Evolutionary conservation across 139 green algal genomes (phyloP).

Genomic region (Zygnema cylindricum): DNA sequence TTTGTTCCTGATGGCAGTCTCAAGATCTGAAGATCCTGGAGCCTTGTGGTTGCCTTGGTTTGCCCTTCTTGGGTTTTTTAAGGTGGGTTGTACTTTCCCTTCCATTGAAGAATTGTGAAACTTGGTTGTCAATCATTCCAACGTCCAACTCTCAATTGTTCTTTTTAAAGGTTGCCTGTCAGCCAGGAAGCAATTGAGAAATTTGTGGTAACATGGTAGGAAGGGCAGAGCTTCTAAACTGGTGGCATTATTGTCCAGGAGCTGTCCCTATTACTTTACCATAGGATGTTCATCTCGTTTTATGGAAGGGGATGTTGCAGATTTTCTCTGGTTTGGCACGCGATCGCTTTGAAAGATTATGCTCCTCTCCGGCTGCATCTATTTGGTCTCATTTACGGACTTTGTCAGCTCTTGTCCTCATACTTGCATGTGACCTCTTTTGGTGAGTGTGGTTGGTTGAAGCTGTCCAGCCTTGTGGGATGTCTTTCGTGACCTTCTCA

Average conservation of each 20-base stretch:
- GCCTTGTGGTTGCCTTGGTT: conserved; percentile 9
- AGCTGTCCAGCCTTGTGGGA: too few species aligned
- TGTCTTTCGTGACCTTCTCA: too few species aligned
- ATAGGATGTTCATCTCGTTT: too few species aligned
- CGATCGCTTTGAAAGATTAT: conserved; percentile 25
- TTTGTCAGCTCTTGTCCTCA: conserved; percentile 16
- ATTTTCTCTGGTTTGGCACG: conserved; percentile 29
- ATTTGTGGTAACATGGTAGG: too few species aligned
- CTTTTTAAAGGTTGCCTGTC: too few species aligned
- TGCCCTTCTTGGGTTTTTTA: conserved; percentile 30
- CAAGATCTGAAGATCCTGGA: not conserved
- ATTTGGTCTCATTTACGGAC: conserved; percentile 17
- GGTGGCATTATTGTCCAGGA: too few species aligned
- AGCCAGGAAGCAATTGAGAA: too few species aligned
- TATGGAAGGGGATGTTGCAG: not conserved
- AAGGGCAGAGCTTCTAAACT: too few species aligned
- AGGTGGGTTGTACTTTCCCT: not conserved
- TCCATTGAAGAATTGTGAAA: too few species aligned
- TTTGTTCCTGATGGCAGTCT: conserved; percentile 19
- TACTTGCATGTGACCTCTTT: conserved; percentile 11
- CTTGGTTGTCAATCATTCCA: too few species aligned
- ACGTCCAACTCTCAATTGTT: too few species aligned
- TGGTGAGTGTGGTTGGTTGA: conserved; percentile 35
- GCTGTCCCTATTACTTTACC: too few species aligned
- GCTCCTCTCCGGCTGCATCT: not conserved